Evolutionary conservation across 2,329 filamentous ascomycete genomes (phyloP), one percentile per base, ranked within the genome.

Genomic region (Torrubiellomyces zombiae): DNA sequence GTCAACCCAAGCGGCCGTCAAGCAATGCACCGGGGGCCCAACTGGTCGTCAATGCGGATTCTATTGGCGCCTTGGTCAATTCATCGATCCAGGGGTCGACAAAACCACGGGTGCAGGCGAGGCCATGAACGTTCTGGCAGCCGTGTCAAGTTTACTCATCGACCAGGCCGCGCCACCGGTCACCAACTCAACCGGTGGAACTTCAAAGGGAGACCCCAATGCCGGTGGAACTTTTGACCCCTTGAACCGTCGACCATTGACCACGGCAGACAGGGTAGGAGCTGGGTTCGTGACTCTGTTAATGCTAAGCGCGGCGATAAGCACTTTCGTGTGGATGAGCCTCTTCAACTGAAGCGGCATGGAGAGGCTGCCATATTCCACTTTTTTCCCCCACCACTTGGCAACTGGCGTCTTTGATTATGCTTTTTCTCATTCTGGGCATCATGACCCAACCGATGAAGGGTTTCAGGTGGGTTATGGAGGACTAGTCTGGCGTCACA

Each of bases 41-140:
- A 57, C 60, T 7, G 60, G 67, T 7, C 60, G 63, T n/a, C 56
- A 58, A 15, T 81, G 76, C 39, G 69, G 72, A 8, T 66, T 75
- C 34, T 61, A 61, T 37, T 80, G 75, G 75, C 60, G 54, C 20
- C 37, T 47, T 0, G 52, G 56, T 0, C 38, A 34, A 2, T 67
- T 53, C 31, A 42, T 58, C 1, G 54, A 56, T 16, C 58, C 53
- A 17, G 55, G 58, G 8, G 36, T 47, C 20, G 66, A 71, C 33
- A 58, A 64, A 27, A 68, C 65, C 4, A 55, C 53, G 14, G 63
- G 67, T 10, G 62, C 67, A 7, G 66, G 69, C 7, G 63, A 73
- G 39, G 55, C 63, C 38, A 67, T 74, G 55, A 63, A 59, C 18
- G 67, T 63, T 1, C 44, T 72, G 5, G 59, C 58, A 6, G 57